These are phyloP conservation scores for Ceratobasidium papillatum DNA, from an alignment of 1,284 basidiomycete species.

Conservation along the genomic window DNA sequence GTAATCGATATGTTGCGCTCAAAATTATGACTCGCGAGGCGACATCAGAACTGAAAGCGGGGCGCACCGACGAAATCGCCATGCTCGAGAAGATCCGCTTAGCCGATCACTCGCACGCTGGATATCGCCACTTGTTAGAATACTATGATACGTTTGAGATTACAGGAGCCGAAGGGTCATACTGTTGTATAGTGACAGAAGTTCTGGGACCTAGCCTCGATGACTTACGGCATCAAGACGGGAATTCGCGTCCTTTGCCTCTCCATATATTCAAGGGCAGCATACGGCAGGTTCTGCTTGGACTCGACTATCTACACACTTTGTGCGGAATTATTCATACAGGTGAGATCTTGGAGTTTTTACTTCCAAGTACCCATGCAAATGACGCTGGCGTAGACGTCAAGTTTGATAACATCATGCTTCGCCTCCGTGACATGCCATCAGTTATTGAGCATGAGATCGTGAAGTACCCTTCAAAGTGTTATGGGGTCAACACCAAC, in stretches of 20 bases:
- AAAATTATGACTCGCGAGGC: conserved; percentile 19
- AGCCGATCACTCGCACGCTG: background rate
- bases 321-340: conserved; percentile 96
- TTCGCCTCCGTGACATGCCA: conserved; percentile 52
- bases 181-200: conserved; percentile 3
- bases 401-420: conserved; percentile 98
- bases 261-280: conserved; percentile 94
- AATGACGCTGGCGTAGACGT: conserved; percentile 59
- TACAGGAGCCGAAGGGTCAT: background rate
- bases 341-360: conserved; percentile 50
- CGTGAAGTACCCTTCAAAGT: background rate
- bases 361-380: background rate
- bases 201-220: background rate
- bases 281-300: conserved; percentile 93
- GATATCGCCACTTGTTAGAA: background rate
- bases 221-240: background rate
- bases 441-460: background rate
- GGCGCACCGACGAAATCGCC: background rate
- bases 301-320: conserved; percentile 96
- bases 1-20: background rate
- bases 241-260: conserved; percentile 72
- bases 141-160: conserved; percentile 12
- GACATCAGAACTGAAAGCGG: background rate
- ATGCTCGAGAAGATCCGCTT: background rate
- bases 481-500: background rate